Percentiles rank a stretch among this genome's conserved stretches.
Evolutionary conservation across 2,329 filamentous ascomycete genomes (phyloP).

Genomic region (Sclerotiophoma versabilis): DNA sequence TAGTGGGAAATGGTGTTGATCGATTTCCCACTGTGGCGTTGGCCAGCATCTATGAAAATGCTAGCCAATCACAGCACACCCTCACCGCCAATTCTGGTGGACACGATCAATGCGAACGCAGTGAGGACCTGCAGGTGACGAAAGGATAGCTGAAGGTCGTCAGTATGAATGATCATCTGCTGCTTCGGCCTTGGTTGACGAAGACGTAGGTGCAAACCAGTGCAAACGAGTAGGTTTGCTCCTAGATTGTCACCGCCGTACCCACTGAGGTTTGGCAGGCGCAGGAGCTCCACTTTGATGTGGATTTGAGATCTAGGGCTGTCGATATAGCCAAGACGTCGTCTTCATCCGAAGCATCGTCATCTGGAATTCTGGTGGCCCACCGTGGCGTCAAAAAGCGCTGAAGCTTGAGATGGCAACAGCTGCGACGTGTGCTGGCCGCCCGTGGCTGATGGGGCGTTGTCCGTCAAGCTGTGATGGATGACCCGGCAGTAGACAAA

Average conservation of each 20-base stretch:
- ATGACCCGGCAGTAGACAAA: constrained; percentile 12
- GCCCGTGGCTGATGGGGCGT: constrained; percentile 27
- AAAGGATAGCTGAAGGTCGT: constrained; percentile 17
- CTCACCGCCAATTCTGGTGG: constrained; percentile 46
- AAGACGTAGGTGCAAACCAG: background rate
- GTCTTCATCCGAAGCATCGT: constrained; percentile 16
- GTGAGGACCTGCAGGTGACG: constrained; percentile 35
- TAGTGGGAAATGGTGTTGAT: constrained; percentile 29
- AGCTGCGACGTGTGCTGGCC: constrained; percentile 25
- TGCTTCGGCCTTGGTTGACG: background rate
- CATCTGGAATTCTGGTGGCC: constrained; percentile 29
- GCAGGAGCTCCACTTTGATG: constrained; percentile 21
- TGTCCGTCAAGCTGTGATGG: constrained; percentile 19
- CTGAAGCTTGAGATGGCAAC: constrained; percentile 3
- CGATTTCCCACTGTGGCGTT: constrained; percentile 25
- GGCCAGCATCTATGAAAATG: constrained; percentile 31
- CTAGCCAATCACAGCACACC: constrained; percentile 39
- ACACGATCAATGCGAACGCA: constrained; percentile 35
- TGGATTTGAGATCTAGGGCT: constrained; percentile 15
- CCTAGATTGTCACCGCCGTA: constrained; percentile 4
- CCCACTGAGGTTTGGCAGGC: constrained; percentile 18
- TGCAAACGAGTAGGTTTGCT: constrained; percentile 7
- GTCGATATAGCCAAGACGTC: constrained; percentile 21
- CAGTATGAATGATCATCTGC: constrained; percentile 12
- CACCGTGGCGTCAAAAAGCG: constrained; percentile 29